These are phyloP conservation scores for Bruguiera sexangula DNA, from an alignment of 345 rosid genomes.

Conservation along the genomic window DNA sequence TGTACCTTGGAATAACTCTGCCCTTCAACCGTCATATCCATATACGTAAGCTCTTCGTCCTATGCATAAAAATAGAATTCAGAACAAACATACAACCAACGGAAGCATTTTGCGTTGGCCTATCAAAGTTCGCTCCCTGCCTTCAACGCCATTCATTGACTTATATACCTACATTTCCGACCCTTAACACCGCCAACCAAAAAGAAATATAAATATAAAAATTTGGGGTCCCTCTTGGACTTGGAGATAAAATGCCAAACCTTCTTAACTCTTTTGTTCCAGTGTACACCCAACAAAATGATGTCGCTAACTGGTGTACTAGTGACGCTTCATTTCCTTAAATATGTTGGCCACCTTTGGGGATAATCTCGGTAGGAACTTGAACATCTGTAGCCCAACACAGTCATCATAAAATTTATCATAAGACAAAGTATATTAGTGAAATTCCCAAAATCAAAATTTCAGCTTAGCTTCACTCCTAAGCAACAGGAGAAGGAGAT, in stretches of 20 bases:
- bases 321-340: slow-evolving; percentile 79
- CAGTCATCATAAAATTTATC: not conserved
- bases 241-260: too few species aligned
- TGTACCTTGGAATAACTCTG: too few species aligned
- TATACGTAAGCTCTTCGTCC: too few species aligned
- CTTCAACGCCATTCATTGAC: not conserved
- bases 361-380: slow-evolving; percentile 78
- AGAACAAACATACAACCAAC: too few species aligned
- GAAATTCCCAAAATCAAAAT: not conserved
- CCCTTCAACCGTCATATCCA: too few species aligned
- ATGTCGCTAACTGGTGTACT: not conserved
- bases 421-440: not conserved
- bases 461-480: not conserved
- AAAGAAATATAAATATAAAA: not conserved
- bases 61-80: too few species aligned
- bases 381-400: slow-evolving; percentile 56
- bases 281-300: too few species aligned
- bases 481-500: not conserved
- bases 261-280: too few species aligned
- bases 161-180: not conserved
- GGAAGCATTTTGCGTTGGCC: too few species aligned
- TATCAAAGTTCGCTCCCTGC: too few species aligned
- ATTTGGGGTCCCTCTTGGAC: not conserved
- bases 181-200: not conserved
- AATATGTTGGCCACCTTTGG: slow-evolving; percentile 72